Percentiles rank a stretch among this genome's conserved stretches.
phyloP scores from a whole-genome alignment of 495 filamentous ascomycete species.

The Pseudomonodictys pantanalensis region DNA sequence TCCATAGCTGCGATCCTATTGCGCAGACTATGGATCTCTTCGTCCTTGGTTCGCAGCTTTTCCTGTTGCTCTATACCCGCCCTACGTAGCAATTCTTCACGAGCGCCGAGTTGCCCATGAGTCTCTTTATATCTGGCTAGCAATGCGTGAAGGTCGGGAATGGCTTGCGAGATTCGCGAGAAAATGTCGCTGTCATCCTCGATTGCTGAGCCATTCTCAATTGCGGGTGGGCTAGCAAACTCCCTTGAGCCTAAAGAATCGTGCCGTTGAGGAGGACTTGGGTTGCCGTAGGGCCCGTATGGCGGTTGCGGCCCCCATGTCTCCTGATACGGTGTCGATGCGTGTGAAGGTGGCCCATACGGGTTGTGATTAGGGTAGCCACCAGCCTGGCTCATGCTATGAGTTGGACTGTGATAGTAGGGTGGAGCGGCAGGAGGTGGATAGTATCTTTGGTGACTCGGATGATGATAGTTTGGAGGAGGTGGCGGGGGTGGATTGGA shows the following conservation, averaged over 20 bases:
- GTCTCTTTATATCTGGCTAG: conserved; percentile 34
- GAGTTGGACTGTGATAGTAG: conserved; percentile 20
- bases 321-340: conserved; percentile 29
- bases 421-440: conserved; percentile 26
- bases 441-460: conserved; percentile 25
- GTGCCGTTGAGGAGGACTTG: conserved; percentile 29
- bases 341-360: conserved; percentile 27
- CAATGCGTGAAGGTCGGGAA: conserved; percentile 36
- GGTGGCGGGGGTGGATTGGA: conserved; percentile 18
- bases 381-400: conserved; percentile 26
- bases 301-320: conserved; percentile 14
- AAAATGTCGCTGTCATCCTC: conserved; percentile 32
- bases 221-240: conserved; percentile 2
- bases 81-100: conserved; percentile 31
- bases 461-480: conserved; percentile 26
- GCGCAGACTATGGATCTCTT: conserved; percentile 30
- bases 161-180: conserved; percentile 31
- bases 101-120: conserved; percentile 31
- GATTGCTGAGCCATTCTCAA: conserved; percentile 20
- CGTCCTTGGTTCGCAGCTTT: conserved; percentile 32
- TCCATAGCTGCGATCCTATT: conserved; percentile 26
- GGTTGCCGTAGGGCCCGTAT: conserved; percentile 21
- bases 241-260: conserved; percentile 31
- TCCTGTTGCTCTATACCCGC: conserved; percentile 32
- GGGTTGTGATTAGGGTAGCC: conserved; percentile 14